Evolutionary conservation across 768 basidiomycete species (phyloP), one percentile per base, ranked within the genome.

Genomic region (Amanita muscaria): DNA sequence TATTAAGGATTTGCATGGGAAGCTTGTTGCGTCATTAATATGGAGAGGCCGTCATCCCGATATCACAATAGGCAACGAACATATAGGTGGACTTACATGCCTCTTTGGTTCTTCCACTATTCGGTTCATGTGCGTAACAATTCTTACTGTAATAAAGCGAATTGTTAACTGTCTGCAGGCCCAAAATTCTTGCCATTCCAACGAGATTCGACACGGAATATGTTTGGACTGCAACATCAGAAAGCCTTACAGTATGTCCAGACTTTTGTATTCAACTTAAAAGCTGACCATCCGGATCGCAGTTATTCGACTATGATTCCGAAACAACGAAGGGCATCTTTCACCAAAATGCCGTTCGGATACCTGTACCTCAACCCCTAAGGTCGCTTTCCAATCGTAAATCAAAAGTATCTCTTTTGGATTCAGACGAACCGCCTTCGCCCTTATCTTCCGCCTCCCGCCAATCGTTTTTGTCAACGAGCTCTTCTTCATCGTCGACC

Each of bases 141-240:
- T 46, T 19, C n/a, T 16, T 19, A 36, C 37, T 34, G 7, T 44
- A 10, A 33, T 21, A 22, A 18, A 38, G 16, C 15, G 23, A 24
- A 24, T 29, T 52, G 6, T 19, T 47, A 38, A 30, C 49, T 34
- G 48, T 24, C 35, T 34, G 12, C 50, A 80, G 77, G 57, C 71
- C 69, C n/a, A 77, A 79, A 52, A 61, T 73, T 22, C 70, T 80
- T n/a, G 68, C 69, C 16, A 66, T 80, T 38, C 77, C 77, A 15
- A 76, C 76, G 6, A 72, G 78, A n/a, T 80, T 80, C 49, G 75
- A 79, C 49, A 69, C 76, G 2, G 73, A 78, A 51, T 76, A 69
- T 48, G 63, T 78, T 29, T 80, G 79, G 79, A 68, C 68, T 34
- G 77, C 76, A 10, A 74, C 73, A n/a, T 60, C 70, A 0, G 63